These are phyloP conservation scores for Zelopaecilomyces penicillatus DNA, from an alignment of 2,329 filamentous ascomycete species.

Conservation along the genomic window DNA sequence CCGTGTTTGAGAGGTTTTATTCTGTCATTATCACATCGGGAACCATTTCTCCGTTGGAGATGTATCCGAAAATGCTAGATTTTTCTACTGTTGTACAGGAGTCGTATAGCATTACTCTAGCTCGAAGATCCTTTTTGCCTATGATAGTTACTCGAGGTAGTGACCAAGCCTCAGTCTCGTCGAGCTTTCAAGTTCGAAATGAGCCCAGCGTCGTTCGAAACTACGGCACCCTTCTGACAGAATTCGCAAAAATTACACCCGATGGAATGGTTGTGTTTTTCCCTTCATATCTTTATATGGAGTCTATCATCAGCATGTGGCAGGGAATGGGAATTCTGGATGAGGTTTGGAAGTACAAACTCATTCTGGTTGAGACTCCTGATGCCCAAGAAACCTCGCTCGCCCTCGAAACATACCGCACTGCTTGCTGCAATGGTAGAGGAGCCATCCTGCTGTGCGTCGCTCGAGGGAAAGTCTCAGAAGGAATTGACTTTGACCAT, in stretches of 20 bases:
- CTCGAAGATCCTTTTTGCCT: conserved; percentile 86
- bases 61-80: conserved; percentile 98
- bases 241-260: conserved; percentile 92
- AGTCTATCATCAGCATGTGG: conserved; percentile 98
- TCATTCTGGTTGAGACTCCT: conserved; percentile 94
- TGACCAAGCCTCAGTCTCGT: conserved; percentile 88
- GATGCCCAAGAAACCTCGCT: conserved; percentile 95
- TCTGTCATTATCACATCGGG: conserved; percentile 98
- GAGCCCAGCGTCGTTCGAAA: conserved; percentile 96
- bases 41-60: conserved; percentile 92
- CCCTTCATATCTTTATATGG: conserved; percentile 97
- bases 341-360: conserved; percentile 97
- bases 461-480: conserved; percentile 91
- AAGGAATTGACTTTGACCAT: conserved; percentile 98
- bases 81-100: conserved; percentile 91
- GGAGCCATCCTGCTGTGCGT: conserved; percentile 91
- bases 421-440: conserved; percentile 92
- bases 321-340: conserved; percentile 97
- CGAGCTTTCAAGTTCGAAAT: conserved; percentile 89
- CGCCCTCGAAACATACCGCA: conserved; percentile 91
- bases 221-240: conserved; percentile 85
- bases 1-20: conserved; percentile 93
- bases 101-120: conserved; percentile 95
- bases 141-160: conserved; percentile 96
- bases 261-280: conserved; percentile 99